Evolutionary conservation across 805 yeast genomes (phyloP).

Genomic region (Debaryomyces hansenii): DNA sequence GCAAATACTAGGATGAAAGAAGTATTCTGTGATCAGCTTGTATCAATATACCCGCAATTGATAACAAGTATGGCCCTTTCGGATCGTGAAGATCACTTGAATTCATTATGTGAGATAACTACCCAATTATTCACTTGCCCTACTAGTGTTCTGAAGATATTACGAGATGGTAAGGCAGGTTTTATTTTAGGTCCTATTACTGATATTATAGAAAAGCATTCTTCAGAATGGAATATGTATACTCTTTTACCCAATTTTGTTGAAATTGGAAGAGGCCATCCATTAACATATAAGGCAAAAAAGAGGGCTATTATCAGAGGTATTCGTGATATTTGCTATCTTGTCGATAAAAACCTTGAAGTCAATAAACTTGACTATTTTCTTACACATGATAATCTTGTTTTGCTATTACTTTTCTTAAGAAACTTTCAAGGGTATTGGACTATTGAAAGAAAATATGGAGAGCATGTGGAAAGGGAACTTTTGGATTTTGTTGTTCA

Average conservation of each 20-base stretch:
- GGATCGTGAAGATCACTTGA: conserved; percentile 52
- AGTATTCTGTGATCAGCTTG: conserved; percentile 51
- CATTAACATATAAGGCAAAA: conserved; percentile 19
- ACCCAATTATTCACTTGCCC: conserved; percentile 48
- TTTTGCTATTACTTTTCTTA: conserved; percentile 46
- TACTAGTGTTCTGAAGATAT: conserved; percentile 37
- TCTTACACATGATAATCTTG: conserved; percentile 36
- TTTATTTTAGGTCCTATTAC: conserved; percentile 49
- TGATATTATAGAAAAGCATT: conserved; percentile 41
- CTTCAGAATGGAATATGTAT: conserved; percentile 36
- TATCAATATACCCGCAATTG: conserved; percentile 53
- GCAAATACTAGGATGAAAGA: conserved; percentile 49
- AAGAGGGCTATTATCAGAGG: conserved; percentile 31
- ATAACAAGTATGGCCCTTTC: conserved; percentile 46
- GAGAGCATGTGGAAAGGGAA: conserved; percentile 68
- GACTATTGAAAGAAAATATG: conserved; percentile 56
- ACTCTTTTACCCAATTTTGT: conserved; percentile 31
- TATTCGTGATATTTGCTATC: conserved; percentile 26
- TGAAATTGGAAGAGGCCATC: conserved; percentile 18
- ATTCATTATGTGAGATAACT: conserved; percentile 29
- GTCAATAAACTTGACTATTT: conserved; percentile 18
- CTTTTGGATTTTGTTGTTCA: conserved; percentile 50
- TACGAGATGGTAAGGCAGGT: conserved; percentile 38
- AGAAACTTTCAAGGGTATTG: conserved; percentile 59
- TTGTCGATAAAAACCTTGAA: conserved; percentile 24